phyloP scores from a whole-genome alignment of 257 asterid genomes.

The Handroanthus guayacan region DNA sequence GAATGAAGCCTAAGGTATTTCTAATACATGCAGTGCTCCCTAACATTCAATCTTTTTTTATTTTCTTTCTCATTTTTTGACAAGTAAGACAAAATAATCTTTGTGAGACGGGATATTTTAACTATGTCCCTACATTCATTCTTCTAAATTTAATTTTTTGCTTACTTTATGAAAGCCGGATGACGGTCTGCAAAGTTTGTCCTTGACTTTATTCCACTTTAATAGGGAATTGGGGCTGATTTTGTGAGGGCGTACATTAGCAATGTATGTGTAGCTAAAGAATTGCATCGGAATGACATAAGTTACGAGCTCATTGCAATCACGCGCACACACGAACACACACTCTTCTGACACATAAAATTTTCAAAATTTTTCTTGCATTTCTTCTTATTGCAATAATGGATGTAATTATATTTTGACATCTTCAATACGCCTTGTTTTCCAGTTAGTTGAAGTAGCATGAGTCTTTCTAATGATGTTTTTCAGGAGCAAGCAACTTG shows the following conservation, averaged over 20 bases:
- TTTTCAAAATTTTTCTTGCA: too few relatives aligned
- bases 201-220: constrained; percentile 36
- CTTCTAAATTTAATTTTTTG: background rate
- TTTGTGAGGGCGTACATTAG: constrained; percentile 91
- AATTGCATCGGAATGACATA: constrained; percentile 82
- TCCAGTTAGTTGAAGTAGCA: too few relatives aligned
- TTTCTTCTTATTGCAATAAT: too few relatives aligned
- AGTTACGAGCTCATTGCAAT: constrained; percentile 73
- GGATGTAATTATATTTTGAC: too few relatives aligned
- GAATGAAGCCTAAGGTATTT: constrained; percentile 80
- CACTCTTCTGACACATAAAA: too few relatives aligned
- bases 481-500: too few relatives aligned
- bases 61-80: background rate
- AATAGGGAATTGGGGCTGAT: constrained; percentile 88
- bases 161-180: constrained; percentile 25
- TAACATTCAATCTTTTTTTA: background rate
- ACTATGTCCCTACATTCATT: background rate
- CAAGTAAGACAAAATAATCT: background rate
- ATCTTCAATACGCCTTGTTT: too few relatives aligned
- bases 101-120: background rate
- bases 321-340: too few relatives aligned
- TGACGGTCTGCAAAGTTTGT: constrained; percentile 19
- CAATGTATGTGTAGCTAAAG: constrained; percentile 89
- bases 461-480: too few relatives aligned
- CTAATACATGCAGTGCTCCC: background rate